Conservation (phyloP, 345 rosid genomes). For the Geranium brycei region DNA sequence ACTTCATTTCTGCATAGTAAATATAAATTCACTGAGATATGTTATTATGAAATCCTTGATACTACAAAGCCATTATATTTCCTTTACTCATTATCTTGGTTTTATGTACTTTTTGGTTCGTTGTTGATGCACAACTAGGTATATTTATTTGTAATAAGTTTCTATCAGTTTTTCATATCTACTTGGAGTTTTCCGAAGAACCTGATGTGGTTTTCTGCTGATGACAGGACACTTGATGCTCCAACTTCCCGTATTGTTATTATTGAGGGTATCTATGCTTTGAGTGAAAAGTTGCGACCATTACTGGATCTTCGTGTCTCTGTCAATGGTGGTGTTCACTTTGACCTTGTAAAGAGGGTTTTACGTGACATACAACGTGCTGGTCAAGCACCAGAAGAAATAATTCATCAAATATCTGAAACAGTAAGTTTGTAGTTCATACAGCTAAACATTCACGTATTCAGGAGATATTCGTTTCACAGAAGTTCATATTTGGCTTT, state of each 20-base stretch:
- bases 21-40: too few relatives aligned
- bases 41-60: too few relatives aligned
- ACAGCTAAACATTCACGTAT: not conserved
- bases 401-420: constrained; percentile 96
- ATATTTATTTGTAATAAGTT: too few relatives aligned
- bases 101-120: too few relatives aligned
- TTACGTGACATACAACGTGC: constrained; percentile 95
- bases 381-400: constrained; percentile 96
- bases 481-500: not conserved
- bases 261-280: constrained; percentile 91
- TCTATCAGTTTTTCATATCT: too few relatives aligned
- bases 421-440: constrained; percentile 32
- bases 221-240: constrained; percentile 66
- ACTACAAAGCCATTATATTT: too few relatives aligned
- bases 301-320: constrained; percentile 80
- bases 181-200: not conserved
- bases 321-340: constrained; percentile 94
- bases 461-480: not conserved
- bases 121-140: too few relatives aligned
- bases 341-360: constrained; percentile 97
- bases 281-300: constrained; percentile 79
- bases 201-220: constrained; percentile 4
- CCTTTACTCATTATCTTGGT: too few relatives aligned
- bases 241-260: constrained; percentile 89
- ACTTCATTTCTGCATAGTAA: too few relatives aligned